These are phyloP conservation scores for Xylaria sp. DNA, from an alignment of 2,329 filamentous ascomycete species.

Conservation along the genomic window DNA sequence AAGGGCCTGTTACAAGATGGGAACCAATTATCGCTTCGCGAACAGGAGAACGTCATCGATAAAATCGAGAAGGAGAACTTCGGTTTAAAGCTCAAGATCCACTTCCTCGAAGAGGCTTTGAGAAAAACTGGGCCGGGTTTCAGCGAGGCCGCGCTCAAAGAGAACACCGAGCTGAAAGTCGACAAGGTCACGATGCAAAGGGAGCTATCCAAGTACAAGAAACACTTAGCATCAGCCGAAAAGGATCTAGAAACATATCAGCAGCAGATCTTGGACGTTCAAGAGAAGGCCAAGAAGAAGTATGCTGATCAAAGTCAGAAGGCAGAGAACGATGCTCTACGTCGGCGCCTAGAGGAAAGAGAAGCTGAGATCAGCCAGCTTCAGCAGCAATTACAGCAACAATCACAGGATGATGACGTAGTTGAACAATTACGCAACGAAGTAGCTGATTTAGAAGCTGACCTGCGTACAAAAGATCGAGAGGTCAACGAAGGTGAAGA, in stretches of 20 bases:
- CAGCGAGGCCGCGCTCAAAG: slow-evolving; percentile 86
- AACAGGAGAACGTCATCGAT: slow-evolving; percentile 95
- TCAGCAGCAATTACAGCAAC: slow-evolving; percentile 57
- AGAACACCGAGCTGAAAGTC: slow-evolving; percentile 96
- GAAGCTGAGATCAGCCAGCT: slow-evolving; percentile 62
- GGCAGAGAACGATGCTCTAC: slow-evolving; percentile 67
- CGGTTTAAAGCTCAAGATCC: slow-evolving; percentile 93
- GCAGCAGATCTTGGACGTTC: slow-evolving; percentile 82
- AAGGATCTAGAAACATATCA: slow-evolving; percentile 86
- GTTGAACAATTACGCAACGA: slow-evolving; percentile 76
- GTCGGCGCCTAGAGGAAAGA: slow-evolving; percentile 65
- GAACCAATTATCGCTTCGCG: slow-evolving; percentile 88
- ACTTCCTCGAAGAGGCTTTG: slow-evolving; percentile 92
- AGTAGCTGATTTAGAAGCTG: slow-evolving; percentile 69
- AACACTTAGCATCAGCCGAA: slow-evolving; percentile 83
- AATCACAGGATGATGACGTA: slow-evolving; percentile 66
- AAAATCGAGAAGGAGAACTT: slow-evolving; percentile 99
- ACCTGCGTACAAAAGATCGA: slow-evolving; percentile 66
- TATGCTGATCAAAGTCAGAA: slow-evolving; percentile 77
- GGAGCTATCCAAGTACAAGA: slow-evolving; percentile 87
- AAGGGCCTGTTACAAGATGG: slow-evolving; percentile 82
- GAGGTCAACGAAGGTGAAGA: slow-evolving; percentile 66
- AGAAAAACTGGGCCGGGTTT: slow-evolving; percentile 88
- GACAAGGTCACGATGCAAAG: slow-evolving; percentile 87
- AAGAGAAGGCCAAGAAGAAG: slow-evolving; percentile 81